Percentiles rank a stretch among this genome's conserved stretches.
Evolutionary conservation across 148 eudicot genomes (phyloP).

Genomic region (Gaultheria prostrata): DNA sequence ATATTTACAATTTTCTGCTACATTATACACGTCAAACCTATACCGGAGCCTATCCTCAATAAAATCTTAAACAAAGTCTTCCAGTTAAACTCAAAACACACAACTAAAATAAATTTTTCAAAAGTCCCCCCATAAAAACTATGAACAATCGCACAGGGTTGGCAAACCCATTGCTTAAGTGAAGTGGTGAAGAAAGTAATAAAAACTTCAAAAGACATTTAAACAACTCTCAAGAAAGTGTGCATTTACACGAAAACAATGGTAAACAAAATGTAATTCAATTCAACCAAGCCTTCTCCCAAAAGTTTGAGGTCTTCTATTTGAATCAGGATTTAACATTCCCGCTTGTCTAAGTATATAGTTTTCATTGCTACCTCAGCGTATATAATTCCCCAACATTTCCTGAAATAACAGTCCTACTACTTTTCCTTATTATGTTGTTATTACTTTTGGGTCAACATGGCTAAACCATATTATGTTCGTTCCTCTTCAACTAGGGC

Average conservation of each 20-base stretch:
- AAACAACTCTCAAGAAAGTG: conserved; percentile 1
- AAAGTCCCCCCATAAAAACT: not conserved
- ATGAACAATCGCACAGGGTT: not conserved
- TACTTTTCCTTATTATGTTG: not conserved
- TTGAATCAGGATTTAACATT: not conserved
- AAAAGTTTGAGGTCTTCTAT: not conserved
- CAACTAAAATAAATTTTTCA: not conserved
- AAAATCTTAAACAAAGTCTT: not conserved
- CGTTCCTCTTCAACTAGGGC: not conserved
- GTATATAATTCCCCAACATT: not conserved
- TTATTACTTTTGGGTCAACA: not conserved
- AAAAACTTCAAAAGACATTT: not conserved
- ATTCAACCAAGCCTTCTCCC: not conserved
- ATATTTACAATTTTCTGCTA: not conserved
- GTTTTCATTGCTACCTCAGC: not conserved
- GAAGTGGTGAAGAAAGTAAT: not conserved
- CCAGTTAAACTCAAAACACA: not conserved
- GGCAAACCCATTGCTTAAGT: not conserved
- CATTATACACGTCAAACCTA: not conserved
- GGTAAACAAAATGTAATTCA: not conserved
- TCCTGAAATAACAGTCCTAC: not conserved
- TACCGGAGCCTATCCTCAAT: not conserved
- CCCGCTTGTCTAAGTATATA: not conserved
- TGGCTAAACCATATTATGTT: not conserved
- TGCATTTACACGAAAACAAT: not conserved